phyloP scores from a whole-genome alignment of 208 protist species.

The Leishmania aethiopica region DNA sequence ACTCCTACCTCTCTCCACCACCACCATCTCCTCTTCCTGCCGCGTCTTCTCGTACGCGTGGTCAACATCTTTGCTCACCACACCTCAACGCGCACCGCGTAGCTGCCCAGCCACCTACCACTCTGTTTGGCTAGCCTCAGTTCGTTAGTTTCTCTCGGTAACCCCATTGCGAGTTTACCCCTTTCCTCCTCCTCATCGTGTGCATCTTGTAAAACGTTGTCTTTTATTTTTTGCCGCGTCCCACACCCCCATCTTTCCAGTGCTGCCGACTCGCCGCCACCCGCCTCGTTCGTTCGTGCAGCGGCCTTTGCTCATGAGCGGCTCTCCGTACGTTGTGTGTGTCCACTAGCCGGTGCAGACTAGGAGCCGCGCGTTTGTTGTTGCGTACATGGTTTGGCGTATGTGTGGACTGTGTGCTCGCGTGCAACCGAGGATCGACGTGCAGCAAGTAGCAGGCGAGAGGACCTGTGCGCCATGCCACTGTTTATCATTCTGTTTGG shows the following conservation, averaged over 20 bases:
- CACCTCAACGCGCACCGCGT: not conserved
- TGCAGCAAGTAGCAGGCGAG: not conserved
- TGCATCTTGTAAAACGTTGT: not conserved
- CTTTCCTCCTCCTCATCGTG: not conserved
- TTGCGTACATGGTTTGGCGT: not conserved
- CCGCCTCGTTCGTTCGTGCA: not conserved
- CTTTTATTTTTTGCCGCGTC: not conserved
- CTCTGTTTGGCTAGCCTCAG: not conserved
- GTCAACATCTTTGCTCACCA: not conserved
- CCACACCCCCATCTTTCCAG: too few species aligned
- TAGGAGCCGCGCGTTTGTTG: not conserved
- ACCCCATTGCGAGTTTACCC: not conserved
- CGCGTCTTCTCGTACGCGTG: not conserved
- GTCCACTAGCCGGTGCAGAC: not conserved
- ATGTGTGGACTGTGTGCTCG: not conserved
- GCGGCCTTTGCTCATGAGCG: not conserved
- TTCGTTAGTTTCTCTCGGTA: not conserved
- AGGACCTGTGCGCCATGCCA: constrained; percentile 35
- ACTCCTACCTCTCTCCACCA: not conserved
- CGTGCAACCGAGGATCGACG: not conserved
- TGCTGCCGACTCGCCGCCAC: not conserved
- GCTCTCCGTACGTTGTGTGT: not conserved
- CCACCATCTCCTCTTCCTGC: not conserved
- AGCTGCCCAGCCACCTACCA: not conserved
- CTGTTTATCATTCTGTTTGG: constrained; percentile 78